Evolutionary conservation across 1,284 basidiomycete species (phyloP).

Genomic region (Boletellus sp.): DNA sequence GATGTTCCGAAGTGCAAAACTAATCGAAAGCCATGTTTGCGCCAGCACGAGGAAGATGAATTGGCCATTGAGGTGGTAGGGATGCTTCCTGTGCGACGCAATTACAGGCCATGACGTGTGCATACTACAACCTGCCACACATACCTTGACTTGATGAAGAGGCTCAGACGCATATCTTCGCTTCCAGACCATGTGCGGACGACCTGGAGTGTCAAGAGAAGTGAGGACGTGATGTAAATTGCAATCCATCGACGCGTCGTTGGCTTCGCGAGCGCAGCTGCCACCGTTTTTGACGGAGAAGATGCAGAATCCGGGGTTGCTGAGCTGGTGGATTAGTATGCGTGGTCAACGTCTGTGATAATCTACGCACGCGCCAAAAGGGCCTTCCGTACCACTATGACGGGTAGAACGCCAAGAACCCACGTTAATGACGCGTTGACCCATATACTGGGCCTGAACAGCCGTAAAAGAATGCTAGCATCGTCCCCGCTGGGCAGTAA

Average conservation of each 20-base stretch:
- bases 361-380: conserved; percentile 49
- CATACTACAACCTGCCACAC: conserved; percentile 13
- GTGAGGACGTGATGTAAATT: conserved; percentile 44
- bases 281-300: conserved; percentile 51
- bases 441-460: conserved; percentile 30
- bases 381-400: conserved; percentile 51
- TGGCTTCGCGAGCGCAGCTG: conserved; percentile 43
- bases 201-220: conserved; percentile 42
- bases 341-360: neutral
- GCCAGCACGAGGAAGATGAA: conserved; percentile 55
- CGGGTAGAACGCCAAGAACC: conserved; percentile 44
- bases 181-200: conserved; percentile 31
- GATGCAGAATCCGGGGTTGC: conserved; percentile 44
- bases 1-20: conserved; percentile 51
- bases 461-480: conserved; percentile 14
- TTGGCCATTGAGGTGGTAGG: conserved; percentile 64
- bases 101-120: neutral
- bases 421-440: conserved; percentile 34
- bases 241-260: conserved; percentile 42
- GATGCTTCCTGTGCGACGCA: conserved; percentile 52
- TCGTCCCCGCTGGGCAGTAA: conserved; percentile 25
- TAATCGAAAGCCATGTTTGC: conserved; percentile 44
- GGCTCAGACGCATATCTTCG: conserved; percentile 40
- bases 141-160: conserved; percentile 67
- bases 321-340: conserved; percentile 24